Percentiles rank a stretch among this genome's conserved stretches.
phyloP scores from a whole-genome alignment of 441 rosid species.

The Adansonia grandidieri region DNA sequence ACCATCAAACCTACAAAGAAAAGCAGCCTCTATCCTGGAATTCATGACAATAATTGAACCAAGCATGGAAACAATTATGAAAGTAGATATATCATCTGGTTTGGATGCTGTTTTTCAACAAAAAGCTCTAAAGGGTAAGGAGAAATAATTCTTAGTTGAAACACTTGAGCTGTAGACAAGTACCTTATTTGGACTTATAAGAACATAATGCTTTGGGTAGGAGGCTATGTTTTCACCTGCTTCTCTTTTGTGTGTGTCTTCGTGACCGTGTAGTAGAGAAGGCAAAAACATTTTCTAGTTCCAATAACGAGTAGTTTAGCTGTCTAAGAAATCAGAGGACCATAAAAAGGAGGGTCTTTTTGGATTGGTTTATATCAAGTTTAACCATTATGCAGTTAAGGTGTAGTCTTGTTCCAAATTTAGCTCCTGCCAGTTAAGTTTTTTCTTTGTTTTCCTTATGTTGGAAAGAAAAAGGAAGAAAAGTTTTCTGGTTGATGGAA shows the following conservation, averaged over 20 bases:
- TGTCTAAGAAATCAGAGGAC: neutral
- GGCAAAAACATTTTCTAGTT: neutral
- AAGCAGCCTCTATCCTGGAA: conserved; percentile 72
- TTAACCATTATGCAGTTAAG: neutral
- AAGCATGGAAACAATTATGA: conserved; percentile 47
- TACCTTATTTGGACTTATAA: neutral
- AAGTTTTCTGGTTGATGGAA: neutral
- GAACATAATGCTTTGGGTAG: neutral
- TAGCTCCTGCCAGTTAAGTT: neutral
- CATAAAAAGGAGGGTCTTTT: neutral
- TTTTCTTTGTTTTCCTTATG: neutral
- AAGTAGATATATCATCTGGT: conserved; percentile 58
- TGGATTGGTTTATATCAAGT: neutral
- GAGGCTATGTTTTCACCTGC: neutral
- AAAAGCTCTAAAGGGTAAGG: conserved; percentile 56
- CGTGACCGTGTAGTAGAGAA: neutral
- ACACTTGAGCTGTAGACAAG: conserved; percentile 6
- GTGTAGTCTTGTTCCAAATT: neutral
- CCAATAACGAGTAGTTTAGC: neutral
- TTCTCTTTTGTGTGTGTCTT: neutral
- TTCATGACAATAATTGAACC: conserved; percentile 48
- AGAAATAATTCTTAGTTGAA: conserved; percentile 15
- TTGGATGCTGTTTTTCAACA: conserved; percentile 63
- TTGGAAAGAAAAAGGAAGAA: neutral
- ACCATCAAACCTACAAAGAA: conserved; percentile 60